phyloP scores from a whole-genome alignment of 371 early-diverging fungal genomes.

The Rhizopus stolonifer region DNA sequence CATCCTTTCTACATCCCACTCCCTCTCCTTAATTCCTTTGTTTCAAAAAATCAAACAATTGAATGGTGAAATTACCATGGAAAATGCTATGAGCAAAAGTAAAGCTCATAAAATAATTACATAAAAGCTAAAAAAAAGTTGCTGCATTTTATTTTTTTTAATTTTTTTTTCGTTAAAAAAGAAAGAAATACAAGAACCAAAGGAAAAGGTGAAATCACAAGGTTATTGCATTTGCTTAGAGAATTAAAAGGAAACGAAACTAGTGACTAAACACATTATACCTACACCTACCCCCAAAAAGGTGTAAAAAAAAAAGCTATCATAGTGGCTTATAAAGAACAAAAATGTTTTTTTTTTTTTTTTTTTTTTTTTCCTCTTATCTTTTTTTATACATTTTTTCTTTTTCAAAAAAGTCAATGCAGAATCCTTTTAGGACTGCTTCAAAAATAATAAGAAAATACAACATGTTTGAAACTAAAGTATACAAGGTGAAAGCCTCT shows the following conservation, averaged over 20 bases:
- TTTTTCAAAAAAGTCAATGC: slow-evolving; percentile 1
- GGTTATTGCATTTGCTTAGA: too few relatives aligned
- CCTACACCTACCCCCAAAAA: too few relatives aligned
- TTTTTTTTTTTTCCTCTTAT: slow-evolving; percentile 5
- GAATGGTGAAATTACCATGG: too few relatives aligned
- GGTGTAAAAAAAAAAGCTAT: not conserved
- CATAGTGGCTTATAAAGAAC: not conserved
- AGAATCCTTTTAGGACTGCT: slow-evolving; percentile 9
- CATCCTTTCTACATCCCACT: too few relatives aligned
- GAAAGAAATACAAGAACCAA: not conserved
- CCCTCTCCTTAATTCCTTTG: too few relatives aligned
- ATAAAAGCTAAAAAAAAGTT: slow-evolving; percentile 17
- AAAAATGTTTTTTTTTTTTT: slow-evolving; percentile 1
- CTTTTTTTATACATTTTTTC: not conserved
- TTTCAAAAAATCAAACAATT: too few relatives aligned
- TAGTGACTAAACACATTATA: too few relatives aligned
- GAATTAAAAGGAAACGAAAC: too few relatives aligned
- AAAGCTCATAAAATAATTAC: slow-evolving; percentile 35
- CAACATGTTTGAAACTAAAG: slow-evolving; percentile 23
- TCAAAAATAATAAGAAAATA: not conserved
- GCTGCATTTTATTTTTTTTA: too few relatives aligned
- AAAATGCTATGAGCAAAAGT: slow-evolving; percentile 11
- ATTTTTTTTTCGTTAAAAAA: slow-evolving; percentile 3
- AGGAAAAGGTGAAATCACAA: slow-evolving; percentile 5
- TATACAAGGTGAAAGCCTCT: slow-evolving; percentile 10